Evolutionary conservation across 73 alveolate species (phyloP).

Genomic region (Tetrahymena malaccensis): DNA sequence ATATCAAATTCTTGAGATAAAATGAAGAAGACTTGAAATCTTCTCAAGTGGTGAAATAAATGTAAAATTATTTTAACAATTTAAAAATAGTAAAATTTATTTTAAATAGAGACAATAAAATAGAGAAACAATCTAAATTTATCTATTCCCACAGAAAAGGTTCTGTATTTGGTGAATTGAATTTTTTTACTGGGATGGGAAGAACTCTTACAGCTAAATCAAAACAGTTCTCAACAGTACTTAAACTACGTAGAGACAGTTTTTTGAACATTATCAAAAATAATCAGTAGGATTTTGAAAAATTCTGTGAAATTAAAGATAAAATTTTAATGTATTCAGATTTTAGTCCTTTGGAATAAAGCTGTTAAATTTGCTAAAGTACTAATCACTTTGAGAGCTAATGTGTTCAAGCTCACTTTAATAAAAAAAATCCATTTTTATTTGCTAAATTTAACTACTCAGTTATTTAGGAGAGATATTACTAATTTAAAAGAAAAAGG

Average conservation of each 20-base stretch:
- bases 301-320: background rate
- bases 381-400: background rate
- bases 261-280: background rate
- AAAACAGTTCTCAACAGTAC: background rate
- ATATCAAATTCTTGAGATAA: background rate
- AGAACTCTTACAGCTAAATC: background rate
- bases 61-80: background rate
- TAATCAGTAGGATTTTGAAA: background rate
- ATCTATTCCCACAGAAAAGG: background rate
- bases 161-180: background rate
- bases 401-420: background rate
- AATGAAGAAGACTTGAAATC: background rate
- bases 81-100: too few relatives aligned
- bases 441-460: background rate
- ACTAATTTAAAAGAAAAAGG: background rate
- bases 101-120: background rate
- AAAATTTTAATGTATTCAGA: background rate
- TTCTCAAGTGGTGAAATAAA: background rate
- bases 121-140: background rate
- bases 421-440: background rate
- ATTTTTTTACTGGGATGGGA: background rate
- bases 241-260: background rate
- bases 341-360: background rate
- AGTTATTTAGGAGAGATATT: background rate
- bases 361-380: background rate